Evolutionary conservation across 1,284 basidiomycete genomes (phyloP), one percentile per base, ranked within the genome.

Genomic region (Trichosporon faecale): DNA sequence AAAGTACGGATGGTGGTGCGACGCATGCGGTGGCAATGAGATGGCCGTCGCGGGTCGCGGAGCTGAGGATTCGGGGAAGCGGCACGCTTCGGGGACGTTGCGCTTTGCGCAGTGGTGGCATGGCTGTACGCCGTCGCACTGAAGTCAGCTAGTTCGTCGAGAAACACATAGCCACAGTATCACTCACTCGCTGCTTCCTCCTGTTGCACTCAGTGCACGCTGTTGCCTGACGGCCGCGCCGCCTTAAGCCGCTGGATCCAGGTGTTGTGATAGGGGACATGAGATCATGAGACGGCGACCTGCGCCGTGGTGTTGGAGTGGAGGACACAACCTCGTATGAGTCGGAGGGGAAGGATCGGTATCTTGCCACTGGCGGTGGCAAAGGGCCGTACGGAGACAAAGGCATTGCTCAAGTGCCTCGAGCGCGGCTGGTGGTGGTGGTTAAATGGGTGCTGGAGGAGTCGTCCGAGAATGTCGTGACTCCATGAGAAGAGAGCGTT

Each of bases 201-300:
- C 75, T 52, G 66, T 77, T 76, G 52, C 76, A 77, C 60, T 76
- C 71, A 3, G 72, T 68, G 37, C 76, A 77, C 0, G 76, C 76
- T 0, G 76, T 77, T 3, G 74, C 70, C 49, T 73, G 70, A 29
- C 76, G 67, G 0, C 76, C 76, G 27, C 75, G 70, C 12, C 74
- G 66, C 12, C 71, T 65, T 21, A 70, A 52, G 3, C 61, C 57
- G 18, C 33, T 31, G 57, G 27, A 6, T 3, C 57, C 57, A 5
- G 65, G 49, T 23, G 40, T 49, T 14, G 67, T 55, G 21, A 63
- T 68, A n/a, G 66, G 70, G 3, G 37, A 61, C 49, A 55, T 66
- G 65, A 52, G 25, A n/a, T 66, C 65, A 31, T 27, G 65, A 3
- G 65, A n/a, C 9, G 65, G 57, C 16, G 57, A 61, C 27, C 57